Conservation (phyloP, 2,329 filamentous ascomycete genomes). For the Ophiosphaerella narmari region DNA sequence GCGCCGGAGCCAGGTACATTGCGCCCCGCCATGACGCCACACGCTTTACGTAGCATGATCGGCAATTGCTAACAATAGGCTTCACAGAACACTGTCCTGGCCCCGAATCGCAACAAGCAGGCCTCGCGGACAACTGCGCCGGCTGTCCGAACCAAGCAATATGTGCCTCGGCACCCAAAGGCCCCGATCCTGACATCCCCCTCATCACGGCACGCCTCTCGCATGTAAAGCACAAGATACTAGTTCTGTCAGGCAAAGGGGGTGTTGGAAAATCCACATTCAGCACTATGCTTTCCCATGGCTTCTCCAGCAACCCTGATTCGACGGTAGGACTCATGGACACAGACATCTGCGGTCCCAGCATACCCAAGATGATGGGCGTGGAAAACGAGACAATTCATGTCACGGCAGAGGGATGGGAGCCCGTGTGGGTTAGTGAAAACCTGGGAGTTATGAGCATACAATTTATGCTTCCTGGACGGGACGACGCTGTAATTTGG, state of each 20-base stretch:
- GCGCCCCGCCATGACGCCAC: slow-evolving; percentile 48
- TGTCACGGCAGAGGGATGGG: slow-evolving; percentile 86
- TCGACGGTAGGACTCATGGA: slow-evolving; percentile 93
- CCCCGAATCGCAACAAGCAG: slow-evolving; percentile 73
- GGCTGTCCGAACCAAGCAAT: slow-evolving; percentile 96
- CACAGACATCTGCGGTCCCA: slow-evolving; percentile 94
- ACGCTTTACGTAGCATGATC: slow-evolving; percentile 53
- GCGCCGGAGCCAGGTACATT: slow-evolving; percentile 79
- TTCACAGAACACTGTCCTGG: slow-evolving; percentile 84
- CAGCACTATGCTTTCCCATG: slow-evolving; percentile 83
- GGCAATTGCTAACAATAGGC: slow-evolving; percentile 2
- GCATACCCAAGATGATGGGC: slow-evolving; percentile 98
- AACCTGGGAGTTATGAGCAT: slow-evolving; percentile 97
- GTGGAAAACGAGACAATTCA: slow-evolving; percentile 94
- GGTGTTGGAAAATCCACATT: slow-evolving; percentile 97
- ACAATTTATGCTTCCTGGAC: slow-evolving; percentile 94
- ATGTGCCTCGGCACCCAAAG: slow-evolving; percentile 91
- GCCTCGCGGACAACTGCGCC: slow-evolving; percentile 78
- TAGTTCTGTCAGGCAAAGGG: slow-evolving; percentile 92
- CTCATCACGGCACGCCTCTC: slow-evolving; percentile 82
- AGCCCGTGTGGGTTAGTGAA: slow-evolving; percentile 92
- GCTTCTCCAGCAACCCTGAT: slow-evolving; percentile 80
- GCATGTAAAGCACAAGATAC: slow-evolving; percentile 85
- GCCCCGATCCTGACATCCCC: slow-evolving; percentile 91
- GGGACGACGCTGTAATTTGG: slow-evolving; percentile 97